phyloP scores from a whole-genome alignment of 2,329 filamentous ascomycete species.

The Hypoxylon sp. region DNA sequence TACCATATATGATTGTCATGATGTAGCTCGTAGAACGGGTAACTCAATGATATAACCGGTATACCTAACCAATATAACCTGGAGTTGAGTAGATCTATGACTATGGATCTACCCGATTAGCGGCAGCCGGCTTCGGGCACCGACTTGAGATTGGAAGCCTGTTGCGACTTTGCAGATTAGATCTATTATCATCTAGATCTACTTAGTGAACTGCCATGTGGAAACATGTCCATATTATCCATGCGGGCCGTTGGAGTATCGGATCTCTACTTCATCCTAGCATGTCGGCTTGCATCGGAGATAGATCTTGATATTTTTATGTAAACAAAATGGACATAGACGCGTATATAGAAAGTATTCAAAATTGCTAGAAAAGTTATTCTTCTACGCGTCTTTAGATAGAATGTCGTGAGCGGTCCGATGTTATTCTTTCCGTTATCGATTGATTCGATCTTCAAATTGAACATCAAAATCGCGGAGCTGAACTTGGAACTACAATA shows the following conservation, averaged over 20 bases:
- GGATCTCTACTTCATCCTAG: constrained; percentile 17
- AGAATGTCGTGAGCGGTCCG: not conserved
- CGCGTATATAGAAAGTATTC: not conserved
- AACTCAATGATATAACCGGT: not conserved
- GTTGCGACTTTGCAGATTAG: not conserved
- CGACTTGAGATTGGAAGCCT: not conserved
- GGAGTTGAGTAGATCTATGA: not conserved
- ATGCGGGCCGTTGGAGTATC: constrained; percentile 14
- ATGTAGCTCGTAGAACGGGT: not conserved
- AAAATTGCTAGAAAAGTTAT: not conserved
- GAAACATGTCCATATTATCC: not conserved
- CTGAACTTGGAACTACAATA: not conserved
- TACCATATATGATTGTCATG: constrained; percentile 32
- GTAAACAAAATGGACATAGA: not conserved
- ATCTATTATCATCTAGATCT: not conserved
- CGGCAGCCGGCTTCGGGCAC: not conserved
- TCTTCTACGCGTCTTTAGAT: not conserved
- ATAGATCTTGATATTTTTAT: not conserved
- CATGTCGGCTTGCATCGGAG: constrained; percentile 34
- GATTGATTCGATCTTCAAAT: not conserved
- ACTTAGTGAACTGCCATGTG: not conserved
- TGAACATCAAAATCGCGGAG: not conserved
- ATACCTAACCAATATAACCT: too few relatives aligned
- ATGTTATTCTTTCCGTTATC: not conserved
- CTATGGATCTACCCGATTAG: not conserved